Base-by-base conservation (phyloP, 169 alveolate species). In the Neospora caninum region DNA sequence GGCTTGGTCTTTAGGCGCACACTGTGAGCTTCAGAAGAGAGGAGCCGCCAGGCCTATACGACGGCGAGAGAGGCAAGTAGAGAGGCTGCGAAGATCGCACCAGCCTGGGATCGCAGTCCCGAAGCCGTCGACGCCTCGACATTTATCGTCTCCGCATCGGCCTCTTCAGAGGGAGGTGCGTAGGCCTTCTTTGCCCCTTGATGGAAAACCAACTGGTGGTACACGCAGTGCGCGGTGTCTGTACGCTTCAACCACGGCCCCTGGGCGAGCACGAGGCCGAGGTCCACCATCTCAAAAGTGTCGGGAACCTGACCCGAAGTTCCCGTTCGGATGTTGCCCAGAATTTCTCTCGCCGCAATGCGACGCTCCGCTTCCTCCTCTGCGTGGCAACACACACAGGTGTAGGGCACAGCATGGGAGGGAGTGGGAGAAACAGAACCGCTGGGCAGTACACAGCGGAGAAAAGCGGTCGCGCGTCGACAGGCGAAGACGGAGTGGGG, bases 221-320 rank as follows among this genome's bases (percentile, higher is more conserved):
- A 64, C 39, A 89, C 73, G 69, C 93, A 89, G 73, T 78, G 86
- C 69, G 93, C 31, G 18, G 88, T 70, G 49, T 89, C 93, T 69
- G 93, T 89, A 0, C 93, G 64, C n/a, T 69, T 73, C n/a, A 89
- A 41, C 86, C 88, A 89, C 69, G 93, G 88, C 27, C 88, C 86
- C 25, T 82, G 89, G 16, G 39, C 89, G n/a, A 82, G 41, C 25
- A 82, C 64, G 41, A 82, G 89, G 67, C 89, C 89, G 34, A 82
- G 64, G 41, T 82, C 89, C 2, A 82, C 89, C 89, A 82, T 49
- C 67, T 41, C 89, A 29, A 82, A 43, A 16, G 73, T 64, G 41
- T 82, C 64, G 41, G 89, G 89, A 41, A 36, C 10, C 54, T 31
- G 31, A 31, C 89, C 89, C 34, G 89, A 7, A 25, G 89, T 39